Percentiles rank a stretch among this genome's conserved stretches.
Evolutionary conservation across 495 filamentous ascomycete genomes (phyloP).

Genomic region (Podospora pseudoanserina): DNA sequence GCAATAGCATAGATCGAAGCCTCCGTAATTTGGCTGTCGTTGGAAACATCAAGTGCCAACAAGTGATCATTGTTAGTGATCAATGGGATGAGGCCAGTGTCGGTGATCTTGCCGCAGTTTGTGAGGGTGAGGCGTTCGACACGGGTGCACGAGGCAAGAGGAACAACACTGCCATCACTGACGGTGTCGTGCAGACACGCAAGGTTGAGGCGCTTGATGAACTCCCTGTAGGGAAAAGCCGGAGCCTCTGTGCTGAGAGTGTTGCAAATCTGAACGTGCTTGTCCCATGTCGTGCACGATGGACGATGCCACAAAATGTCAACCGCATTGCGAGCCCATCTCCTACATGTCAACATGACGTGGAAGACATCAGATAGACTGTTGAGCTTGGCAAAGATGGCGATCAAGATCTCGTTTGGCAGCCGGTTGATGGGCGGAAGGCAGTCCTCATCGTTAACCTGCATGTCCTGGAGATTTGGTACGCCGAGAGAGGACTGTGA

Average conservation of each 20-base stretch:
- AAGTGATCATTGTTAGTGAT: constrained; percentile 76
- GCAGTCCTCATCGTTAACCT: constrained; percentile 56
- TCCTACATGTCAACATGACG: constrained; percentile 88
- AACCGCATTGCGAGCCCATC: constrained; percentile 89
- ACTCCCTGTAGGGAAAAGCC: constrained; percentile 79
- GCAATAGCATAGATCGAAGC: constrained; percentile 76
- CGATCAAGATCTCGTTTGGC: constrained; percentile 90
- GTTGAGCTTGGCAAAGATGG: constrained; percentile 80
- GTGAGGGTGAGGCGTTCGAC: constrained; percentile 93
- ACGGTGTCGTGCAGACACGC: constrained; percentile 70
- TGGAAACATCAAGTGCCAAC: constrained; percentile 87
- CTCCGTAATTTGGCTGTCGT: constrained; percentile 74
- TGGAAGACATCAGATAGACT: constrained; percentile 70
- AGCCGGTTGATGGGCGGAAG: constrained; percentile 74
- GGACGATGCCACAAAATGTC: constrained; percentile 95
- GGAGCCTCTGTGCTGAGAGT: constrained; percentile 65
- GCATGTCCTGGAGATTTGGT: constrained; percentile 69
- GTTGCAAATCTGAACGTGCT: constrained; percentile 69
- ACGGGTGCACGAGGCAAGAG: constrained; percentile 79
- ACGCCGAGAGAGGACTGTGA: constrained; percentile 23
- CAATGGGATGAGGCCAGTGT: constrained; percentile 74
- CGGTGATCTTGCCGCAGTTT: constrained; percentile 80
- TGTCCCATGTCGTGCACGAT: constrained; percentile 78
- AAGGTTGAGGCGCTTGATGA: constrained; percentile 88
- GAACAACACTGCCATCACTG: constrained; percentile 83